phyloP scores from a whole-genome alignment of 2,329 filamentous ascomycete genomes.

The Exophiala spinifera region DNA sequence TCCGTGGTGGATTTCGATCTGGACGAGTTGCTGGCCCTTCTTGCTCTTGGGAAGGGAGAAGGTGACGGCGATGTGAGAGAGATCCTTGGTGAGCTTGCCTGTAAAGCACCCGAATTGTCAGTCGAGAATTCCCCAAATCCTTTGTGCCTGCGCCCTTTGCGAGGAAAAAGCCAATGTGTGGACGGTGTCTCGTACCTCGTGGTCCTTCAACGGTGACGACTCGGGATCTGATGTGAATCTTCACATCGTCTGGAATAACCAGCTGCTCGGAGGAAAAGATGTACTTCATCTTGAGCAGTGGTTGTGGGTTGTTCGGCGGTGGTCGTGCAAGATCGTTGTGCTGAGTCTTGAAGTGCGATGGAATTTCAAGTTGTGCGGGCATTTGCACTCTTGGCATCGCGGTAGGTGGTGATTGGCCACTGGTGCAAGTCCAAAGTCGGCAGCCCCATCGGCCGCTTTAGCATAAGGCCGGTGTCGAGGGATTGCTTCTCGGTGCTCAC shows the following conservation, averaged over 20 bases:
- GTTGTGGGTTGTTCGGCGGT: constrained; percentile 32
- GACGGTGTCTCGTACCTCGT: constrained; percentile 61
- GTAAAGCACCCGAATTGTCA: constrained; percentile 27
- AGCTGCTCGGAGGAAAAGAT: constrained; percentile 97
- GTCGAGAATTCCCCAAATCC: not conserved
- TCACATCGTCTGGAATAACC: constrained; percentile 96
- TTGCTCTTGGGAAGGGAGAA: constrained; percentile 80
- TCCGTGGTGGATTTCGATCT: constrained; percentile 98
- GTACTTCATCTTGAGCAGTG: constrained; percentile 89
- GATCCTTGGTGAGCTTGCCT: constrained; percentile 96
- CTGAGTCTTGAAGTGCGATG: no score
- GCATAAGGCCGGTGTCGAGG: no score
- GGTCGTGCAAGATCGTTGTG: no score
- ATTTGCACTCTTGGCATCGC: no score
- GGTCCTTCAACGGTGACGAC: constrained; percentile 96
- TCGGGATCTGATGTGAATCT: constrained; percentile 95
- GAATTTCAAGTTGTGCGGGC: no score
- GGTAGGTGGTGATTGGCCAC: no score
- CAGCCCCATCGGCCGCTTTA: no score
- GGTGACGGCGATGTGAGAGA: constrained; percentile 93
- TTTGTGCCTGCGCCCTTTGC: not conserved
- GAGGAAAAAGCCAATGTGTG: not conserved
- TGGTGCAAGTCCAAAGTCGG: no score
- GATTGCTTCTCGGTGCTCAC: no score
- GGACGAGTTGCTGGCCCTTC: constrained; percentile 57